phyloP scores from a whole-genome alignment of 2,329 filamentous ascomycete species.

The Aspergillus novoparasiticus region DNA sequence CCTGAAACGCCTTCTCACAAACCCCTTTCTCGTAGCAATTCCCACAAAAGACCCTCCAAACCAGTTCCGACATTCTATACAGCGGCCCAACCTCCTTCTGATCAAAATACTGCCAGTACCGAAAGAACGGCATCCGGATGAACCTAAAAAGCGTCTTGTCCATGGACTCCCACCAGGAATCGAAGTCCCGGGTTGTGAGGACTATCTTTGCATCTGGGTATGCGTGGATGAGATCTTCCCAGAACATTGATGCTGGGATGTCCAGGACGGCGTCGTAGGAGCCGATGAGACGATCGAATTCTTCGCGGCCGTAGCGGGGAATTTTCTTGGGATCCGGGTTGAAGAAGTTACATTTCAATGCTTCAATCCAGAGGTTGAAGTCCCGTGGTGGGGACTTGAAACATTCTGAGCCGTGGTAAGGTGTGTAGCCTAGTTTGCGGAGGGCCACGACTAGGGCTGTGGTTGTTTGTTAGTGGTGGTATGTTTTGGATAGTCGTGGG shows the following conservation, averaged over 20 bases:
- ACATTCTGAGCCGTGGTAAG: constrained; percentile 12
- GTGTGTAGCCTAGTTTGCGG: constrained; percentile 7
- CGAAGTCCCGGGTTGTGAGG: constrained; percentile 33
- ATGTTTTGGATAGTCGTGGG: background rate
- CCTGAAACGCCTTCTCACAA: constrained; percentile 15
- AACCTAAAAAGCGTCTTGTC: constrained; percentile 10
- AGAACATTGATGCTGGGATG: constrained; percentile 36
- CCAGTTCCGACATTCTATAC: constrained; percentile 13
- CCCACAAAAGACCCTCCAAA: constrained; percentile 17
- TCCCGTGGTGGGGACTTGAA: constrained; percentile 11
- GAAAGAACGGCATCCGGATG: constrained; percentile 17
- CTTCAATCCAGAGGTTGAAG: constrained; percentile 12
- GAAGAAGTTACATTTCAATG: background rate
- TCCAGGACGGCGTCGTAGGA: constrained; percentile 28
- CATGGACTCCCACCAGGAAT: constrained; percentile 28
- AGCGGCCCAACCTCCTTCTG: constrained; percentile 22
- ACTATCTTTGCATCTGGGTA: constrained; percentile 43
- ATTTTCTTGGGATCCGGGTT: background rate
- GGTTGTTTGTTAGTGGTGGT: background rate
- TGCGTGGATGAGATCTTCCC: constrained; percentile 34
- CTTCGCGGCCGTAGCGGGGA: constrained; percentile 5
- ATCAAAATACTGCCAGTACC: constrained; percentile 11
- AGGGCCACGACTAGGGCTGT: constrained; percentile 2
- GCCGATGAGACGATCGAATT: constrained; percentile 37
- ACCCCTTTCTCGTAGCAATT: constrained; percentile 17